Conservation (phyloP, 2,329 filamentous ascomycete species). For the Colletotrichum sp. region DNA sequence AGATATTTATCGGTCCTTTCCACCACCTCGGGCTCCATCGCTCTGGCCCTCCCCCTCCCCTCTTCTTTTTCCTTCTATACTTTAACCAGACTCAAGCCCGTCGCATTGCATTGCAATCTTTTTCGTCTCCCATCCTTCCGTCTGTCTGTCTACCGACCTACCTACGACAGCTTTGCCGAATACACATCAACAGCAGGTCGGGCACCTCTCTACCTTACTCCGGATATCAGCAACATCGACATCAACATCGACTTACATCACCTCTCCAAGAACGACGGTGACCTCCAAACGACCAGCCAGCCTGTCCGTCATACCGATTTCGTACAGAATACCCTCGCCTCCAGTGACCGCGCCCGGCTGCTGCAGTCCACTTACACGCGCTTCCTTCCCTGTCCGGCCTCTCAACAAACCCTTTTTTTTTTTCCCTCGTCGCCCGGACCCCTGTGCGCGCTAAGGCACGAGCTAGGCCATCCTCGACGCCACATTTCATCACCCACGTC, state of each 20-base stretch:
- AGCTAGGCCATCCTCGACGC: conserved; percentile 12
- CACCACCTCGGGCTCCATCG: conserved; percentile 16
- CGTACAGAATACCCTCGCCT: background rate
- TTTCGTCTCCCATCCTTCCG: background rate
- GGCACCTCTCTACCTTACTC: background rate
- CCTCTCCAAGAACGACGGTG: background rate
- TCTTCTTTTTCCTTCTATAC: conserved; percentile 7
- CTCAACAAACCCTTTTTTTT: conserved; percentile 17
- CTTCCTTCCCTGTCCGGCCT: conserved; percentile 2
- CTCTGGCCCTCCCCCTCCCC: conserved; percentile 13
- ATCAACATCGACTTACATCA: background rate
- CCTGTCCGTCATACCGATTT: background rate
- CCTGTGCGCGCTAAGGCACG: conserved; percentile 12
- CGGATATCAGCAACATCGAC: background rate
- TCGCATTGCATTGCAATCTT: background rate
- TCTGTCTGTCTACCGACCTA: background rate
- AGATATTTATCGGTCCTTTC: conserved; percentile 22
- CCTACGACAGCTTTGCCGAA: background rate
- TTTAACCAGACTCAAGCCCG: conserved; percentile 5
- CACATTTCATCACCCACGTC: conserved; percentile 19
- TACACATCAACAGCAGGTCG: background rate
- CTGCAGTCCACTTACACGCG: conserved; percentile 14
- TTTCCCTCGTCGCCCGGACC: background rate
- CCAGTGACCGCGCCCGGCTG: background rate
- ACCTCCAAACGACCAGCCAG: background rate